Evolutionary conservation across 257 asterid species (phyloP).

Genomic region (Solanum etuberosum): DNA sequence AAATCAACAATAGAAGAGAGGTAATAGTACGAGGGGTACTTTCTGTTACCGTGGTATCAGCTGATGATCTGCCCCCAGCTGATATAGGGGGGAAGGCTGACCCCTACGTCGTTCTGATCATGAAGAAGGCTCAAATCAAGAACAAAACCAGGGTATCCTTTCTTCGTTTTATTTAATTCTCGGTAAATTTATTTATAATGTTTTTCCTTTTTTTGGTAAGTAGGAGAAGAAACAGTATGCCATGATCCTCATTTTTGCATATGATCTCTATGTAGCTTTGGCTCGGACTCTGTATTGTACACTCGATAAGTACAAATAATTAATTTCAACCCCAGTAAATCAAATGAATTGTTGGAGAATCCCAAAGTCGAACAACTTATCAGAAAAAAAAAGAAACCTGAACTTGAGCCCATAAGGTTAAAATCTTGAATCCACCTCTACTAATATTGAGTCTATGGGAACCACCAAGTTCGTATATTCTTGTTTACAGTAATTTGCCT

Average conservation of each 20-base stretch:
- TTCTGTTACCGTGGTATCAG: conserved; percentile 74
- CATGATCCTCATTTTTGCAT: neutral
- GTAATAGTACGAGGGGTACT: conserved; percentile 81
- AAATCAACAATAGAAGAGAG: conserved; percentile 26
- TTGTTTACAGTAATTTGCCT: neutral
- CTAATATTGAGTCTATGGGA: neutral
- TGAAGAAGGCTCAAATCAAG: conserved; percentile 74
- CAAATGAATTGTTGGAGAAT: neutral
- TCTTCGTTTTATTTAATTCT: neutral
- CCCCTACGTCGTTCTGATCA: conserved; percentile 66
- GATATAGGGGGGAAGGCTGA: conserved; percentile 81
- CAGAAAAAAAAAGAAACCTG: neutral
- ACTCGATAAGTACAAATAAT: neutral
- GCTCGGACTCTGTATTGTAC: neutral
- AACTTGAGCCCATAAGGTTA: neutral
- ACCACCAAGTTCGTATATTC: neutral
- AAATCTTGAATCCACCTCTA: neutral
- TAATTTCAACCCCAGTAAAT: neutral
- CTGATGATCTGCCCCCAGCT: conserved; percentile 63
- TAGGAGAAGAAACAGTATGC: neutral
- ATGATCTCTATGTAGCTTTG: neutral
- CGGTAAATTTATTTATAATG: neutral
- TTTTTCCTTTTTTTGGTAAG: neutral
- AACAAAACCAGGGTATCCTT: conserved; percentile 65
- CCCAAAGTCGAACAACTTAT: neutral